phyloP scores from a whole-genome alignment of 2,329 filamentous ascomycete species.

The Claviceps pazoutovae region DNA sequence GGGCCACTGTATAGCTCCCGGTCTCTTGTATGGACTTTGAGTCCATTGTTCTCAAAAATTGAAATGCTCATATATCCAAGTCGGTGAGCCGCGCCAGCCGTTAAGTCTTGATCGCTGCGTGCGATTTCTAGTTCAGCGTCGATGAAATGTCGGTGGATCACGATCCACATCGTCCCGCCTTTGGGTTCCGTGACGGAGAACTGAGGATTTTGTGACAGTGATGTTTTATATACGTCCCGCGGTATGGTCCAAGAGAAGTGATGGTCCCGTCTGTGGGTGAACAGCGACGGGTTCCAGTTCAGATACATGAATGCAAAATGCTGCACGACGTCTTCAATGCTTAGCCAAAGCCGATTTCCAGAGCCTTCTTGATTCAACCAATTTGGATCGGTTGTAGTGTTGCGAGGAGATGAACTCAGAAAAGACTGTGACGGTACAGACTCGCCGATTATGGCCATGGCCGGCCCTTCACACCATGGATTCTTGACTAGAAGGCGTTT shows the following conservation, averaged over 20 bases:
- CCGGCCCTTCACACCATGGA: slow-evolving; percentile 76
- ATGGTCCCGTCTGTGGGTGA: slow-evolving; percentile 68
- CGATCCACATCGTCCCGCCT: slow-evolving; percentile 61
- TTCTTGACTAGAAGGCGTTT: slow-evolving; percentile 79
- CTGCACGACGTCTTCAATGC: slow-evolving; percentile 72
- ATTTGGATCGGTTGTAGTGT: neutral
- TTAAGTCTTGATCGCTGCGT: slow-evolving; percentile 26
- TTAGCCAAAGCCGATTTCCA: slow-evolving; percentile 86
- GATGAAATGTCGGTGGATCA: slow-evolving; percentile 76
- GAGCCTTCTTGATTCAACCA: neutral
- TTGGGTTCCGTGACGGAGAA: slow-evolving; percentile 51
- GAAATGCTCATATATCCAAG: slow-evolving; percentile 81
- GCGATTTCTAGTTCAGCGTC: slow-evolving; percentile 48
- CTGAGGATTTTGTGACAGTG: slow-evolving; percentile 52
- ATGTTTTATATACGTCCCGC: slow-evolving; percentile 34
- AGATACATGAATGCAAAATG: slow-evolving; percentile 93
- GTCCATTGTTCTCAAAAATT: slow-evolving; percentile 58
- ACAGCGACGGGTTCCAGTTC: slow-evolving; percentile 89
- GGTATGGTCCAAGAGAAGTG: slow-evolving; percentile 74
- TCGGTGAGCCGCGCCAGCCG: slow-evolving; percentile 32
- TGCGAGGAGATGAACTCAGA: slow-evolving; percentile 5
- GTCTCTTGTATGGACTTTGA: slow-evolving; percentile 61
- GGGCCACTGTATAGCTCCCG: slow-evolving; percentile 59
- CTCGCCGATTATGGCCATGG: slow-evolving; percentile 35
- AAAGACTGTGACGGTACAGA: slow-evolving; percentile 1